A percentile compares a stretch with the other conserved stretches of the same genome.
These are phyloP conservation scores for Chiua sp. DNA, from an alignment of 1,284 basidiomycete species.

Conservation along the genomic window DNA sequence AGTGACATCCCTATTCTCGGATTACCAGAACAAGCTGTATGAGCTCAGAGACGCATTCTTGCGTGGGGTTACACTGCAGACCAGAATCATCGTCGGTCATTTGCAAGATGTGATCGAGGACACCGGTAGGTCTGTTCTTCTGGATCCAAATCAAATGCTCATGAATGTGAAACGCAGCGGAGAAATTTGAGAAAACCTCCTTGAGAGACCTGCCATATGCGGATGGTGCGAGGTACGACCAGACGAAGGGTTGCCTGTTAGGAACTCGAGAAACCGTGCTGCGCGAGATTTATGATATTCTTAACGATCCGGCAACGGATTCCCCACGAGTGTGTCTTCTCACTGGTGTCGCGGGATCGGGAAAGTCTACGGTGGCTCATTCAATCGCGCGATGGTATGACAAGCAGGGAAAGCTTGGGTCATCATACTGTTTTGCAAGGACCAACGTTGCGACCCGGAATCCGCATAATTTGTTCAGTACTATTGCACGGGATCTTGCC, in stretches of 20 bases:
- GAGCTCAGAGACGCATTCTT: neutral
- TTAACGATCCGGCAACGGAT: too few species aligned
- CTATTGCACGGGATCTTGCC: neutral
- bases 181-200: neutral
- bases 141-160: too few species aligned
- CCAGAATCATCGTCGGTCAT: neutral
- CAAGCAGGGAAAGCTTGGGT: neutral
- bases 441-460: neutral
- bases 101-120: too few species aligned
- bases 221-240: neutral
- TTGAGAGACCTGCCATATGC: neutral
- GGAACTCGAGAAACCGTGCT: neutral
- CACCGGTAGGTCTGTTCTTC: too few species aligned
- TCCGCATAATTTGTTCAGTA: constrained; percentile 3
- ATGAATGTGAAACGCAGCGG: neutral
- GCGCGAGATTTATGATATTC: too few species aligned
- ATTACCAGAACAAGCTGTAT: neutral
- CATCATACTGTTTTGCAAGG: neutral
- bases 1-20: neutral
- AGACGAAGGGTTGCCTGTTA: neutral
- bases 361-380: neutral
- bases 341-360: too few species aligned
- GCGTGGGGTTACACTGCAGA: neutral
- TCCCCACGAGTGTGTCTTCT: too few species aligned
- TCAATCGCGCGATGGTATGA: neutral